Percentiles rank a stretch among this genome's conserved stretches.
Conservation (phyloP, 2,329 filamentous ascomycete species). For the Cytospora piceae region DNA sequence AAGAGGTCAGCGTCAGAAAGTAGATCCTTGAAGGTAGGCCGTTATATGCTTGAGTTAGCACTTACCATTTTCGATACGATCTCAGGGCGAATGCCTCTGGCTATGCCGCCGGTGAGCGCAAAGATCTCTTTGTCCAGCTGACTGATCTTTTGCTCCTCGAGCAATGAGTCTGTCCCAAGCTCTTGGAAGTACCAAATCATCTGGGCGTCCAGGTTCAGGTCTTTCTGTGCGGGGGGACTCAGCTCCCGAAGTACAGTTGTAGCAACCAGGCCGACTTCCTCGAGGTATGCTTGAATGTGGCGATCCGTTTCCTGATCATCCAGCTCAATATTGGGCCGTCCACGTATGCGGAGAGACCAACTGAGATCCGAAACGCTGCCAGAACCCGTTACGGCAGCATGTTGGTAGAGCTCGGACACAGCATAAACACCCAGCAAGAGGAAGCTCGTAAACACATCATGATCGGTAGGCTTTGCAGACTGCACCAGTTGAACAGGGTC, state of each 20-base stretch:
- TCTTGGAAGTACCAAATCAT: neutral
- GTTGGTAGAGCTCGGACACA: constrained; percentile 25
- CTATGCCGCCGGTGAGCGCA: constrained; percentile 21
- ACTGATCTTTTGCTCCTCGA: neutral
- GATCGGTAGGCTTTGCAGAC: constrained; percentile 2
- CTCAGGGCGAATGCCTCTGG: constrained; percentile 16
- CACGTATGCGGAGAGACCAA: neutral
- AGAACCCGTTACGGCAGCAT: constrained; percentile 8
- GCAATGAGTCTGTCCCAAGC: neutral
- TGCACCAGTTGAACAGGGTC: constrained; percentile 20
- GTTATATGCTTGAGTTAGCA: neutral
- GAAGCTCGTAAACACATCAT: constrained; percentile 17
- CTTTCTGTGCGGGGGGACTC: constrained; percentile 16
- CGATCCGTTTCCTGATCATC: neutral
- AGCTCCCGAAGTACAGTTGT: constrained; percentile 23
- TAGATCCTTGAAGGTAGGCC: neutral
- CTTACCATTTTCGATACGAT: constrained; percentile 22
- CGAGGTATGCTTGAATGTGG: constrained; percentile 21
- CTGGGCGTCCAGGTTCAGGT: constrained; percentile 20
- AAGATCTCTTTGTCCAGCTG: constrained; percentile 7
- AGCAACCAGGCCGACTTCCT: constrained; percentile 21
- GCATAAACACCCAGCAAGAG: constrained; percentile 25
- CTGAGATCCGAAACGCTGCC: neutral
- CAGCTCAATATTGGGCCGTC: neutral
- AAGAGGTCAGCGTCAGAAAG: neutral